These are phyloP conservation scores for Crithidia fasciculata DNA, from an alignment of 208 protist genomes.

Conservation along the genomic window DNA sequence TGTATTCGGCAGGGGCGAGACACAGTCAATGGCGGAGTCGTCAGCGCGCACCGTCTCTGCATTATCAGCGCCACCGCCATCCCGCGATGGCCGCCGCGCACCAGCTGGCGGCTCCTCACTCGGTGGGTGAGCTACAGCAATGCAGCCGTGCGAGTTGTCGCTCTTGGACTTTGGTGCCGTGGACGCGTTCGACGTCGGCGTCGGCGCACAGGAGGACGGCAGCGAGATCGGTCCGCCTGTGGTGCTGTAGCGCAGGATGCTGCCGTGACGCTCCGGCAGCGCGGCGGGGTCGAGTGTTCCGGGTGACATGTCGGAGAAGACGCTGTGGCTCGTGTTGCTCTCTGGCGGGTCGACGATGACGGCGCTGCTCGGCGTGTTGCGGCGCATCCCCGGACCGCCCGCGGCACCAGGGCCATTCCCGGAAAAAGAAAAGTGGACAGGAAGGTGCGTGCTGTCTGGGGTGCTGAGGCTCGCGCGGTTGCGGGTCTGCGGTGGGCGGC, in stretches of 20 bases:
- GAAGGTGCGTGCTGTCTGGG: slow-evolving; percentile 2
- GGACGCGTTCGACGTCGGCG: neutral
- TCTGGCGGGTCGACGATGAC: slow-evolving; percentile 13
- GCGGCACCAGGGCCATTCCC: neutral
- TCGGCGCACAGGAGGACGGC: slow-evolving; percentile 1
- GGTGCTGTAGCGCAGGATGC: slow-evolving; percentile 9
- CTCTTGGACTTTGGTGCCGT: neutral
- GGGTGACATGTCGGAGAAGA: neutral
- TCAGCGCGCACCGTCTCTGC: neutral
- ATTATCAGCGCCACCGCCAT: neutral
- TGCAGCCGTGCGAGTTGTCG: neutral
- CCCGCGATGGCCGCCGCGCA: neutral
- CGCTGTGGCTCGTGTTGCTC: neutral
- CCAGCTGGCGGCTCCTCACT: neutral
- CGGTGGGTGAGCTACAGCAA: neutral
- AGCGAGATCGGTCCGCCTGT: neutral
- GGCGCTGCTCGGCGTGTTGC: slow-evolving; percentile 21
- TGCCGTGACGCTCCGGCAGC: slow-evolving; percentile 2
- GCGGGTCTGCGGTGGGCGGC: neutral
- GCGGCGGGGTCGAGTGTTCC: neutral
- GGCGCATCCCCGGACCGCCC: neutral
- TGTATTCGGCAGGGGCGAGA: slow-evolving; percentile 6
- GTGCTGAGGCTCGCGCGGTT: slow-evolving; percentile 2
- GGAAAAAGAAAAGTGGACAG: slow-evolving; percentile 10
- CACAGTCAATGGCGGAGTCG: slow-evolving; percentile 3